Evolutionary conservation across 257 asterid species (phyloP), one percentile per base, ranked within the genome.

Genomic region (Petunia axillaris): DNA sequence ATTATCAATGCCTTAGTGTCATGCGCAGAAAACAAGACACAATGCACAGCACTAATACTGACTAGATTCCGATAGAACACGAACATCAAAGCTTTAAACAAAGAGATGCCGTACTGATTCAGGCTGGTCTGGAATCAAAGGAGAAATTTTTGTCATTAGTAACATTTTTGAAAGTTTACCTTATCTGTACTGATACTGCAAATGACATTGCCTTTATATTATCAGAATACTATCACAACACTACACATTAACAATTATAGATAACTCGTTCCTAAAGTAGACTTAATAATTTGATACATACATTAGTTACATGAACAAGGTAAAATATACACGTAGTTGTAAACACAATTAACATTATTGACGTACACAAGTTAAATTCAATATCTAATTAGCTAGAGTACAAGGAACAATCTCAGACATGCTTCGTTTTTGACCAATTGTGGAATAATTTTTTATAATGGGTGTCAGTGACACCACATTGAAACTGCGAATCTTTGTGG

Each of bases 11-110:
- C 57, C 1, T 35, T 46, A 44, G 16, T 70, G 82, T 39, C 80
- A 74, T 82, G 83, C 77, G 67, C 80, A 16, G 76, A 82, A 79
- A 71, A 78, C 81, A 57, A 82, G 43, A 67, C 82, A 37, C 38
- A 40, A 50, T 25, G 37, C 76, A 16, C 8, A 70, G 79, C 79
- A 39, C 76, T 35, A 71, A 10, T 63, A 81, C 80, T 48, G 41
- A 4, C 0, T 52, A 66, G 85, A 82, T 82, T 77, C 82, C 82
- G 25, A n/a, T 9, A 14, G 77, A 41, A 57, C 79, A n/a, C 79
- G 25, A 66, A 48, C 11, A 38, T 59, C 70, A 41, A 70, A 16
- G 75, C n/a, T 57, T 39, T 70, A 4, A n/a, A 64, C 38, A 68
- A 37, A 57, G 2, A 50, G 40, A 63, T 8, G 15, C 2, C 55